Base-by-base conservation (phyloP, 1,284 basidiomycete genomes). In the Boletellus dicymbophilus region DNA sequence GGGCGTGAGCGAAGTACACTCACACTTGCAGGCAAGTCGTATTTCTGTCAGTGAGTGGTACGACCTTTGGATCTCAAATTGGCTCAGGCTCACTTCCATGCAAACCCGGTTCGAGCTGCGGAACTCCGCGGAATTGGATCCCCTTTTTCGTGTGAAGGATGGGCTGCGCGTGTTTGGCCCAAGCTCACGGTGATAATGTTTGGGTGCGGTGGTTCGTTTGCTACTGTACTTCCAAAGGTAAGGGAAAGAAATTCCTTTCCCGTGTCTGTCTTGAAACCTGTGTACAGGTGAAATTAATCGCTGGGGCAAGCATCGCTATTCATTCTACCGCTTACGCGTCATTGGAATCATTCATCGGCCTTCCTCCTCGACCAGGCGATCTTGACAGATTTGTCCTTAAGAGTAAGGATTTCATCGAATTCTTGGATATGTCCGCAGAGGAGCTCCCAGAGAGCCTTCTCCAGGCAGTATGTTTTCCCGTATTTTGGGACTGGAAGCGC, bases 401-500 rank as follows among this genome's bases (percentile, higher is more conserved):
- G 13, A 7, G 6, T 2, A 39, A 47, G 4, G 53, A 52, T 1
- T 23, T 52, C 18, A 6, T 63, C 7, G 56, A 61, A 43, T 61
- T 59, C 37, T 36, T 61, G 39, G 55, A 58, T 18, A 18, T 51
- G 20, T 37, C 56, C 1, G 31, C 37, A n/a, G 46, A 50, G 8
- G 52, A 41, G 25, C 37, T 38, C 16, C 49, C 41, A 37, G 44
- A 51, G 21, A 52, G 59, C 34, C 22, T 65, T 16, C 7, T 49
- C 22, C 51, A 63, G n/a, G 37, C 54, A 2, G 61, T 60, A 12
- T 39, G 52, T 53, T 4, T 33, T n/a, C n/a, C n/a, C n/a, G n/a
- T n/a, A n/a, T n/a, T n/a, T n/a, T n/a, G n/a, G n/a, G n/a, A n/a
- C n/a, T n/a, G n/a, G n/a, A n/a, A n/a, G n/a, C n/a, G n/a, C n/a